Percentiles rank a stretch among this genome's conserved stretches.
Conservation (phyloP, 73 alveolate species). For the Stentor roeselii region DNA sequence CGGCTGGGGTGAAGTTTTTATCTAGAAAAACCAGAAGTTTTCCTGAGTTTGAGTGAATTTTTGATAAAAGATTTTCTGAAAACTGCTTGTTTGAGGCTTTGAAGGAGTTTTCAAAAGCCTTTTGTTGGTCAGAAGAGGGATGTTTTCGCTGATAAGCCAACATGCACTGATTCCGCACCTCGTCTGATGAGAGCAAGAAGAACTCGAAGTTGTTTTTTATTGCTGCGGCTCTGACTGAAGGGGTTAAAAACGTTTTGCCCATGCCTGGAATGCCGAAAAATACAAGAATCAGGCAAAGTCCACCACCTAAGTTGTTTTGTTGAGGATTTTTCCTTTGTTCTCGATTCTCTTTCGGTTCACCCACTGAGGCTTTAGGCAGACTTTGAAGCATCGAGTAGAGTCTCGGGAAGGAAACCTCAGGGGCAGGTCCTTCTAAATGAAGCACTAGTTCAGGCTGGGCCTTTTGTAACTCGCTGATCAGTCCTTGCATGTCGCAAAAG, state of each 20-base stretch:
- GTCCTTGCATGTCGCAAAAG: not conserved
- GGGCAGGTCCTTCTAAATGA: not conserved
- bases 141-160: not conserved
- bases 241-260: not conserved
- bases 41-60: not conserved
- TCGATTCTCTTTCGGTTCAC: not conserved
- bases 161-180: not conserved
- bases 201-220: not conserved
- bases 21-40: not conserved
- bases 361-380: not conserved
- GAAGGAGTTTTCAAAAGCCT: not conserved
- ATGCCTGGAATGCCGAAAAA: not conserved
- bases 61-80: no score
- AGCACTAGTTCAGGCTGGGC: not conserved
- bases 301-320: no score
- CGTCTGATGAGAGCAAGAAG: not conserved
- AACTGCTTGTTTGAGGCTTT: not conserved
- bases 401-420: not conserved
- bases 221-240: not conserved
- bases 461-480: no score
- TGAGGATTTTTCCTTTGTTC: not conserved
- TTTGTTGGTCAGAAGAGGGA: not conserved
- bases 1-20: not conserved
- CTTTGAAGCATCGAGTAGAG: not conserved
- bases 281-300: not conserved